Base-by-base conservation (phyloP, 1,139 yeast species). In the Debaryomyces robertsiae region DNA sequence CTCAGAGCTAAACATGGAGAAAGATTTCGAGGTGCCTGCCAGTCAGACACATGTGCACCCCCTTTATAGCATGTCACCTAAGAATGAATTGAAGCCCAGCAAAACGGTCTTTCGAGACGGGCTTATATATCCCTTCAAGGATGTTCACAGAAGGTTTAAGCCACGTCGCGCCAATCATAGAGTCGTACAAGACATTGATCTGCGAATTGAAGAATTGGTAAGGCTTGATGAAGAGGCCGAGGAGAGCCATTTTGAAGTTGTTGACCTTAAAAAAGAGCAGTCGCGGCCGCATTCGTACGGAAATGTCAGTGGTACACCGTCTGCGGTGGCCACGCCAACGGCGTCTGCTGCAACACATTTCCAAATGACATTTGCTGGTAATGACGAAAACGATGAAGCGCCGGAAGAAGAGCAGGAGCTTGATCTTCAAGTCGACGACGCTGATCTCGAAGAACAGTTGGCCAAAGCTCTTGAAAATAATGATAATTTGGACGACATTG, bases 141-240 rank as follows among this genome's bases (percentile, higher is more conserved):
- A 69, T 34, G 73, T 71, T 0, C 67, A 61, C 46, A 54, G 76
- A 27, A 75, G 64, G 63, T 84, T 65, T 75, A 77, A 70, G 46
- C 80, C 66, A 18, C 63, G 79, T 11, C 75, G 71, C 44, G 67
- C 78, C 42, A 74, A 72, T 38, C 77, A 75, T 29, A 59, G 77
- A 10, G 77, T 79, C 17, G 72, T 81, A 58, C 77, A 79, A 30
- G 82, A 81, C 51, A 83, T 90, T 10, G 96, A 91, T 50, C 77
- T 79, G 22, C 77, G 80, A 46, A 95, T 91, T 6, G 89, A 87
- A 46, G 89, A 85, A 55, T 65, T 93, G 41, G 71, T 93, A 29
- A 73, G 80, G 47, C 65, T 81, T 32, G 98, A 93, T 58, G 86
- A 79, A 25, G 91, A 84, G 45, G 95, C 97, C 0, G 93, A 87